Percentiles rank a stretch among this genome's conserved stretches.
Conservation (phyloP, 1,284 basidiomycete genomes). For the Rhodotorula sp. region DNA sequence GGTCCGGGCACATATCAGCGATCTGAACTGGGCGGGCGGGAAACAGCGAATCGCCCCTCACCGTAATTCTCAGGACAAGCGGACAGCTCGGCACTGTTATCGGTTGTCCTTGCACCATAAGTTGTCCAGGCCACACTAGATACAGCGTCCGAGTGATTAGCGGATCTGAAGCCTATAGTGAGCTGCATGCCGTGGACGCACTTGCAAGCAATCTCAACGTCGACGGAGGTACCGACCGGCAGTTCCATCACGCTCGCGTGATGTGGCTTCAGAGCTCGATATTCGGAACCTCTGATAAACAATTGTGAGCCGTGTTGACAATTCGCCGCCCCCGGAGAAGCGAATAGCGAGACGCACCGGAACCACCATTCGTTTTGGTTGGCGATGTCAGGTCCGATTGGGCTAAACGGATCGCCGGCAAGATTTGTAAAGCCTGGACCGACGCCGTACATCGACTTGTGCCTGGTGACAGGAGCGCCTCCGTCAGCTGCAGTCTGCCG, state of each 20-base stretch:
- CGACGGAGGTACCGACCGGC: constrained; percentile 30
- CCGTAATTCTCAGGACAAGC: constrained; percentile 38
- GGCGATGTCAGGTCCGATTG: constrained; percentile 20
- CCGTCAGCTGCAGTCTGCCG: neutral
- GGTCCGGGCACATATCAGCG: rapidly evolving
- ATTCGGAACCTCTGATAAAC: constrained; percentile 11
- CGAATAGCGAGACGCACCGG: constrained; percentile 1
- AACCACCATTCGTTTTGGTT: constrained; percentile 37
- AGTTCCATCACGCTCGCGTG: constrained; percentile 21
- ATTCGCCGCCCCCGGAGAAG: too few species aligned
- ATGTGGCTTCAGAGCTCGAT: constrained; percentile 13
- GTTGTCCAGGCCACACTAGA: constrained; percentile 33
- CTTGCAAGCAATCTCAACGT: constrained; percentile 35
- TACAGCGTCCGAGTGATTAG: neutral
- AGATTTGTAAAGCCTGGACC: constrained; percentile 5
- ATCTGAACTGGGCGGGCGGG: neutral
- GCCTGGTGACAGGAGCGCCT: neutral
- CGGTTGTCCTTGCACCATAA: constrained; percentile 19
- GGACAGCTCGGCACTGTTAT: neutral
- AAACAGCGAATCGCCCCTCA: neutral
- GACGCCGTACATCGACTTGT: constrained; percentile 28
- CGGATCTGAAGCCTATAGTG: too few species aligned
- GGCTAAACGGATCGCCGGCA: constrained; percentile 7
- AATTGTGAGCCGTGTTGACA: too few species aligned
- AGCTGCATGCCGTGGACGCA: neutral